These are phyloP conservation scores for Biscogniauxia marginata DNA, from an alignment of 2,329 filamentous ascomycete genomes.

Conservation along the genomic window DNA sequence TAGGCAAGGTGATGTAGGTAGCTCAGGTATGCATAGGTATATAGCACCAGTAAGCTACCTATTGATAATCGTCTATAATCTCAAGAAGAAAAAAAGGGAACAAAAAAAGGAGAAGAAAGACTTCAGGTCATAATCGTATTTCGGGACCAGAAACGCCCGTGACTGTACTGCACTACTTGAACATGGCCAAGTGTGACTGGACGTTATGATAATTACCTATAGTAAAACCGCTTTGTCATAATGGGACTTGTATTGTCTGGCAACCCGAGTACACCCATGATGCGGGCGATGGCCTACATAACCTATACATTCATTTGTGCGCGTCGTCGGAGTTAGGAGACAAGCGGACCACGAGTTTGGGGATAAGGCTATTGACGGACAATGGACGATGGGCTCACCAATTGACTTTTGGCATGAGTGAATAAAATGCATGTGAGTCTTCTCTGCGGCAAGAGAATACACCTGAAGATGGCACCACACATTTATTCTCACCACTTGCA, in stretches of 20 bases:
- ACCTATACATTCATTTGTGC: background rate
- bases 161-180: too few relatives aligned
- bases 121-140: too few relatives aligned
- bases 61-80: too few relatives aligned
- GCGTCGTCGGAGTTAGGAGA: slow-evolving; percentile 19
- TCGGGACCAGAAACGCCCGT: too few relatives aligned
- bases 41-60: too few relatives aligned
- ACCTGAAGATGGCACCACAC: background rate
- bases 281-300: slow-evolving; percentile 1
- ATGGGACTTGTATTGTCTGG: background rate
- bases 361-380: background rate
- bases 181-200: background rate
- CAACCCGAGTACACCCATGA: background rate
- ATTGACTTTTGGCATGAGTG: background rate
- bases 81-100: too few relatives aligned
- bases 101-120: too few relatives aligned
- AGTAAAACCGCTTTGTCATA: background rate
- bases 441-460: background rate
- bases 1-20: too few relatives aligned
- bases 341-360: slow-evolving; percentile 2
- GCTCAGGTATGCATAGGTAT: too few relatives aligned
- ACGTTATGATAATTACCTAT: background rate
- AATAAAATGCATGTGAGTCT: background rate
- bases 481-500: background rate
- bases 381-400: background rate